These are phyloP conservation scores for Volvox africanus DNA, from an alignment of 139 green algal genomes.

Conservation along the genomic window DNA sequence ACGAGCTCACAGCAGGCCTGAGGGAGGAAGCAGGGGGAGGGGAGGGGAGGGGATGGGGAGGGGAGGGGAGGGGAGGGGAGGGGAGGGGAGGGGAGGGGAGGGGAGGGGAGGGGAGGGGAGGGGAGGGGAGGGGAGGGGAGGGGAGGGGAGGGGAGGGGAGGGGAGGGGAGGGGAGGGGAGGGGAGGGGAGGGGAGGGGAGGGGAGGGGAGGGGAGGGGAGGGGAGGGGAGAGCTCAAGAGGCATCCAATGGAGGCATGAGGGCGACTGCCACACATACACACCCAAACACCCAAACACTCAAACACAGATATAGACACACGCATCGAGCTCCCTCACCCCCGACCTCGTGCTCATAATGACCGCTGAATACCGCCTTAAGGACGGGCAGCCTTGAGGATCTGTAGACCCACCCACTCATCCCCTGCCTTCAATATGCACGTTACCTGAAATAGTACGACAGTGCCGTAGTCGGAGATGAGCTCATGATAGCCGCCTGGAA, in stretches of 20 bases:
- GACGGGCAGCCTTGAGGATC: too few species aligned
- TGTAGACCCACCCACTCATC: too few species aligned
- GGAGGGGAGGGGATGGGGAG: background rate
- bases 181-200: background rate
- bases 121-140: background rate
- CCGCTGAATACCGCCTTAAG: too few species aligned
- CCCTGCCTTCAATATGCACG: too few species aligned
- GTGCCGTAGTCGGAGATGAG: conserved; percentile 42
- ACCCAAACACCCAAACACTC: too few species aligned
- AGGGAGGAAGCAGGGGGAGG: background rate
- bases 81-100: background rate
- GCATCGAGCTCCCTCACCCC: background rate
- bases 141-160: background rate
- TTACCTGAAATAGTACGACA: conserved; percentile 41
- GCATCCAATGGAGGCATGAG: background rate
- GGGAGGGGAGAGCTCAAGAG: background rate
- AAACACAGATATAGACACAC: background rate
- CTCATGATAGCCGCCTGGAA: conserved; percentile 42
- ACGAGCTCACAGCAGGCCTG: conserved; percentile 26
- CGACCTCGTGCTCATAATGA: too few species aligned
- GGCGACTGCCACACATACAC: background rate
- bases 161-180: background rate
- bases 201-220: background rate
- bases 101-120: background rate
- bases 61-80: background rate